Conservation (phyloP, 371 early-diverging fungal genomes). For the Mucor racemosus region DNA sequence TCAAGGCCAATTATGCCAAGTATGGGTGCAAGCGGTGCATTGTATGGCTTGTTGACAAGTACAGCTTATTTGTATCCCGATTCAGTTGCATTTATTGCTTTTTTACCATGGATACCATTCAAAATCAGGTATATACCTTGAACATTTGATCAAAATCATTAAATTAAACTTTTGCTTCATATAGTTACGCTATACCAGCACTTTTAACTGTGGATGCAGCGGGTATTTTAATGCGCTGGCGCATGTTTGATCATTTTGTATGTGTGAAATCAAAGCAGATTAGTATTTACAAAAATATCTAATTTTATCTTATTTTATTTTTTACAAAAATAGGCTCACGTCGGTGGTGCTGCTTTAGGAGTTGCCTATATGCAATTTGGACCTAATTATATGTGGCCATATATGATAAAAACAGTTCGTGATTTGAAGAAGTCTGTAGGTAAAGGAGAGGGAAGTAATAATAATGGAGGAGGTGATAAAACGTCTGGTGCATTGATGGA, state of each 20-base stretch:
- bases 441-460: slow-evolving; percentile 2
- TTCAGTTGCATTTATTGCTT: slow-evolving; percentile 61
- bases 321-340: slow-evolving; percentile 54
- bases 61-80: slow-evolving; percentile 64
- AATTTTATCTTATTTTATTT: too few relatives aligned
- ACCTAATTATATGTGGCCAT: slow-evolving; percentile 49
- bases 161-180: neutral
- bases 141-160: too few relatives aligned
- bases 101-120: slow-evolving; percentile 72
- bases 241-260: slow-evolving; percentile 69
- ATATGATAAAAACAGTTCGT: slow-evolving; percentile 33
- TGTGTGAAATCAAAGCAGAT: slow-evolving; percentile 20
- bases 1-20: slow-evolving; percentile 57
- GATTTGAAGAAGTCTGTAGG: slow-evolving; percentile 12
- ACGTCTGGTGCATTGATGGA: slow-evolving; percentile 17
- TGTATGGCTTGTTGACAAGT: slow-evolving; percentile 67
- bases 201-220: slow-evolving; percentile 64
- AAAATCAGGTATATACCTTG: slow-evolving; percentile 49
- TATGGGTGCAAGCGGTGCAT: slow-evolving; percentile 78
- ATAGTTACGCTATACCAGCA: slow-evolving; percentile 51
- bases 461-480: slow-evolving; percentile 10
- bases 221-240: slow-evolving; percentile 63
- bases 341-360: slow-evolving; percentile 61
- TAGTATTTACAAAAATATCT: neutral
- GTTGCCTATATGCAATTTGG: slow-evolving; percentile 56